phyloP scores from a whole-genome alignment of 345 rosid species.

The Atalantia buxifolia region DNA sequence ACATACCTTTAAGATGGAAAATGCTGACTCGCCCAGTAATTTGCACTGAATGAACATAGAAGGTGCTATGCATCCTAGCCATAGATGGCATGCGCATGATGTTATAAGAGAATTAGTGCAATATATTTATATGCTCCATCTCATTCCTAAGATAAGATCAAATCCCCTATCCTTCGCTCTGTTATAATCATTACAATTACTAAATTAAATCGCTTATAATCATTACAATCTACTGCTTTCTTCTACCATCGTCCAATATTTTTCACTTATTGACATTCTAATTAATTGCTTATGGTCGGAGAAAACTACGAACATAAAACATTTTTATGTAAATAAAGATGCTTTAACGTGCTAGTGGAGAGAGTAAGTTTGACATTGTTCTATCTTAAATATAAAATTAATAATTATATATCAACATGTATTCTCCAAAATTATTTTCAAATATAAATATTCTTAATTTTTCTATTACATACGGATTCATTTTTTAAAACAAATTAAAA shows the following conservation, averaged over 20 bases:
- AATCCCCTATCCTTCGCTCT: background rate
- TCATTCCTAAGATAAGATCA: background rate
- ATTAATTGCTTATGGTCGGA: too few relatives aligned
- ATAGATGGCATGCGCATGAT: background rate
- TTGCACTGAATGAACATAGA: too few relatives aligned
- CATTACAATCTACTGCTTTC: background rate
- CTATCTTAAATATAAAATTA: too few relatives aligned
- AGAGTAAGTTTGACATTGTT: too few relatives aligned
- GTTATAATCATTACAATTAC: background rate
- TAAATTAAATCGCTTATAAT: background rate
- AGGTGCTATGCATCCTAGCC: background rate
- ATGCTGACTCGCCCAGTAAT: background rate
- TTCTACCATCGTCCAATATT: background rate
- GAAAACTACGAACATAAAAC: too few relatives aligned
- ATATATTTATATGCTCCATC: background rate
- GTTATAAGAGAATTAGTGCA: background rate
- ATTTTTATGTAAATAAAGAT: too few relatives aligned
- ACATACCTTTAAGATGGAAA: background rate
- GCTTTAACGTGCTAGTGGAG: too few relatives aligned
- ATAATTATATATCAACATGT: too few relatives aligned
- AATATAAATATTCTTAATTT: too few relatives aligned
- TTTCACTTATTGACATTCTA: background rate
- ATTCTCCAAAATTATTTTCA: too few relatives aligned
- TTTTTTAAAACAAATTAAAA: too few relatives aligned
- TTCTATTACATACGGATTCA: too few relatives aligned